Evolutionary conservation across 1,139 yeast species (phyloP).

Genomic region (Candida pseudocylindracea): DNA sequence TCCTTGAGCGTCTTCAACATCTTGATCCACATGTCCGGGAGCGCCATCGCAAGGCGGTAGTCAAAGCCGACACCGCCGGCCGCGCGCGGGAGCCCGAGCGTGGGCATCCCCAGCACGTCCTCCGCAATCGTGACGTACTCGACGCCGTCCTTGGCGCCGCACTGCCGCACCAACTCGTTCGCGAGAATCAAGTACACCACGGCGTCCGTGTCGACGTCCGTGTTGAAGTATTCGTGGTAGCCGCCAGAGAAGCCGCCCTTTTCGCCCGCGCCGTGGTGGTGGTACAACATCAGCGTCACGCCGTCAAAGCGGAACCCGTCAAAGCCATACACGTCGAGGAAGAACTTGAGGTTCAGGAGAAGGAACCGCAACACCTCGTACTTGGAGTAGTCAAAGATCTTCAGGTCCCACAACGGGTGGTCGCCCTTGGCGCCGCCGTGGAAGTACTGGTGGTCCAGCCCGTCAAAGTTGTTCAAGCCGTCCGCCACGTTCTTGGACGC

Average conservation of each 20-base stretch:
- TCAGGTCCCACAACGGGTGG: slow-evolving; percentile 89
- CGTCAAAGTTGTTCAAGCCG: slow-evolving; percentile 85
- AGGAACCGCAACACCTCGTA: slow-evolving; percentile 81
- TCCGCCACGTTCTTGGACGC: slow-evolving; percentile 88
- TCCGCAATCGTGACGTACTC: slow-evolving; percentile 73
- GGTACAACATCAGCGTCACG: slow-evolving; percentile 80
- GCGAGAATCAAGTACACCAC: slow-evolving; percentile 75
- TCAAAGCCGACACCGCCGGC: slow-evolving; percentile 87
- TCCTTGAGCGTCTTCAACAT: slow-evolving; percentile 62
- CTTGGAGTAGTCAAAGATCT: slow-evolving; percentile 75
- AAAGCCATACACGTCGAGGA: slow-evolving; percentile 61
- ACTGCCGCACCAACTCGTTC: slow-evolving; percentile 43
- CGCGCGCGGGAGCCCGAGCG: slow-evolving; percentile 52
- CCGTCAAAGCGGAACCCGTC: slow-evolving; percentile 97
- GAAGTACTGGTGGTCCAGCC: slow-evolving; percentile 87
- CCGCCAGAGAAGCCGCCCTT: slow-evolving; percentile 70
- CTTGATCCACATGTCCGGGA: slow-evolving; percentile 99
- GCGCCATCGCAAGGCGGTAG: slow-evolving; percentile 87
- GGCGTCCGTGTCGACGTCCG: slow-evolving; percentile 73
- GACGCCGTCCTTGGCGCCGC: slow-evolving; percentile 15
- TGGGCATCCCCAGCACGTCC: slow-evolving; percentile 96
- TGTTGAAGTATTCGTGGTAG: slow-evolving; percentile 75
- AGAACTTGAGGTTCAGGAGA: slow-evolving; percentile 71
- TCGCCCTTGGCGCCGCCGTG: slow-evolving; percentile 71
- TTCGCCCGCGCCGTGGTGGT: slow-evolving; percentile 70